Percentiles rank a stretch among this genome's conserved stretches.
Conservation (phyloP, 2,329 filamentous ascomycete genomes). For the Shiraia sp. region DNA sequence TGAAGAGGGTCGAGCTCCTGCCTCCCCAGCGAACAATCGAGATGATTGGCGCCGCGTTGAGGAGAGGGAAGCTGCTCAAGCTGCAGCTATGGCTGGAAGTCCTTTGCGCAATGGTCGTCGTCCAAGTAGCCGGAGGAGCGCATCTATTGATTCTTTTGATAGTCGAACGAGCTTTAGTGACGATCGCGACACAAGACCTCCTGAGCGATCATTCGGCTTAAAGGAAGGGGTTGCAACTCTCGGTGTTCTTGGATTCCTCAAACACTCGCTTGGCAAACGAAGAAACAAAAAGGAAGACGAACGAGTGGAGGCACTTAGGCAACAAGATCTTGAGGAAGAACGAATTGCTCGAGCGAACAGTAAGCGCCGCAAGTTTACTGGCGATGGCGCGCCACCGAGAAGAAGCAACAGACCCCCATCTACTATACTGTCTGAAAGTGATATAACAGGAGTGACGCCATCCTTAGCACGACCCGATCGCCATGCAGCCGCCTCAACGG, state of each 20-base stretch:
- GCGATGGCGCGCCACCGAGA: constrained; percentile 59
- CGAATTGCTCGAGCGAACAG: constrained; percentile 57
- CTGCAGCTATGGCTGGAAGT: constrained; percentile 54
- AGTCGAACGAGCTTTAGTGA: constrained; percentile 45
- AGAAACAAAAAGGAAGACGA: constrained; percentile 63
- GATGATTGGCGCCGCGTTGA: constrained; percentile 42
- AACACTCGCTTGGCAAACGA: constrained; percentile 53
- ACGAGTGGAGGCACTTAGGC: constrained; percentile 59
- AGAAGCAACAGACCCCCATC: constrained; percentile 36
- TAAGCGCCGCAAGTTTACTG: constrained; percentile 66
- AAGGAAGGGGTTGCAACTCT: constrained; percentile 54
- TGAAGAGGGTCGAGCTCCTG: constrained; percentile 59
- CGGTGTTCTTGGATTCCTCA: constrained; percentile 46
- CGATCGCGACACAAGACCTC: constrained; percentile 25
- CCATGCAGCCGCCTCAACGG: constrained; percentile 30
- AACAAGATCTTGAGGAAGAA: constrained; percentile 58
- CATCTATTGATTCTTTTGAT: constrained; percentile 47
- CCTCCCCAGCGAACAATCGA: constrained; percentile 46
- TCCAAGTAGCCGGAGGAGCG: constrained; percentile 34
- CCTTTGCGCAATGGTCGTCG: constrained; percentile 35
- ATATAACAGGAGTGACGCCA: constrained; percentile 50
- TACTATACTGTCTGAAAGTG: constrained; percentile 50
- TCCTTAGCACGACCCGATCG: constrained; percentile 46
- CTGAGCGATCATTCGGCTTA: constrained; percentile 41
- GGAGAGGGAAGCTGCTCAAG: constrained; percentile 44